Evolutionary conservation across 1,284 basidiomycete species (phyloP), one percentile per base, ranked within the genome.

Genomic region (Hymenochaete sp.): DNA sequence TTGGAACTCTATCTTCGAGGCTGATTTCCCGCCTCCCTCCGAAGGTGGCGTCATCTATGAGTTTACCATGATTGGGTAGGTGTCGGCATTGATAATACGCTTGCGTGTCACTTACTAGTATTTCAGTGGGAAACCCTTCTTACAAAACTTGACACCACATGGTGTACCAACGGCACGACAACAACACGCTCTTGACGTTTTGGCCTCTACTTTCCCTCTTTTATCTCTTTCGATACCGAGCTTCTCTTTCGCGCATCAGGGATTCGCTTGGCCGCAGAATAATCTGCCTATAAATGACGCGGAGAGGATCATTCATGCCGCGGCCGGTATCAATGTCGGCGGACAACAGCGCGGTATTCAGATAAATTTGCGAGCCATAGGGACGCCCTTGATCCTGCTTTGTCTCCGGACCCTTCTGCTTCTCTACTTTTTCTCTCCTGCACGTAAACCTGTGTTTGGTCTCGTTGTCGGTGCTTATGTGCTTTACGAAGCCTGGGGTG

Each of bases 341-440:
- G 22, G 32, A 39, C 18, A 45, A 42, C 35, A 6, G n/a, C 33
- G 11, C 22, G 41, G 4, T 52, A 60, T 73, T 48, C 58, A 68
- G 21, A 65, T 80, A 18, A 73, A 72, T 3, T 48, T 82, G 31
- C 73, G 79, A 19, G 77, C 81, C 6, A 66, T 87, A 10, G 56
- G 87, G 31, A 67, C 76, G 10, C 82, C 85, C 0, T 57, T 88
- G 8, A 54, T 81, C 37, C 73, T 87, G 69, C 70, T 87, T 22
- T 50, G 74, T 13, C 67, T 87, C 57, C 78, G 85, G 40, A 84
- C 80, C 0, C 56, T 77, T 11, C 67, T 89, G 11, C 64, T 89
- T 32, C 67, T 89, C 4, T 88, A 86, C 58, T 85, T 89, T 62
- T 79, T 89, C 55, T 79, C 80, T 2, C 85, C 85, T 0, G 73